Conservation (phyloP, 306 rosid species). For the Acacia acuminata region DNA sequence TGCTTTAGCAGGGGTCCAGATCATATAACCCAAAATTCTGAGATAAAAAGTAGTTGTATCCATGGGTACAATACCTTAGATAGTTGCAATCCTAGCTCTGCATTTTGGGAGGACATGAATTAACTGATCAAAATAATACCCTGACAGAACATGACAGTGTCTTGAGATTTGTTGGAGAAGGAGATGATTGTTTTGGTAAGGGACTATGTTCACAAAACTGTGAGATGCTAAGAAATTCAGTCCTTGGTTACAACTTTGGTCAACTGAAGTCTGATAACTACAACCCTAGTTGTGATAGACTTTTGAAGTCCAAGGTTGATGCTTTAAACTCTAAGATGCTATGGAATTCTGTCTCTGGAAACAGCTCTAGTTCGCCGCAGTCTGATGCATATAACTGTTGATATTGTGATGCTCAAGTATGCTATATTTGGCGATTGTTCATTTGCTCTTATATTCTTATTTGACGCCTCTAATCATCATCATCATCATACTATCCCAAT, state of each 20-base stretch:
- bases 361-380: too few relatives aligned
- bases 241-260: not conserved
- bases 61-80: not conserved
- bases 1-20: conserved; percentile 8
- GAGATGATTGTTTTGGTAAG: not conserved
- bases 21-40: conserved; percentile 9
- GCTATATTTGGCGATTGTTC: not conserved
- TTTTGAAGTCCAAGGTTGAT: not conserved
- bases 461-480: not conserved
- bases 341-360: too few relatives aligned
- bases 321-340: not conserved
- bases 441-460: not conserved
- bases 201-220: not conserved
- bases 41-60: conserved; percentile 14
- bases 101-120: not conserved
- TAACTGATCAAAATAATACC: conserved; percentile 18
- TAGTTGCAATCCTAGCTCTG: not conserved
- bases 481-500: not conserved
- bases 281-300: not conserved
- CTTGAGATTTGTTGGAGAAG: conserved; percentile 34
- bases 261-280: not conserved
- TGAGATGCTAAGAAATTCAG: conserved; percentile 15
- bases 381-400: not conserved
- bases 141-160: conserved; percentile 20
- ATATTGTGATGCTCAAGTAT: conserved; percentile 23